Percentiles rank a stretch among this genome's conserved stretches.
Evolutionary conservation across 192 early-diverging fungal genomes (phyloP).

Genomic region (Backusella luteola): DNA sequence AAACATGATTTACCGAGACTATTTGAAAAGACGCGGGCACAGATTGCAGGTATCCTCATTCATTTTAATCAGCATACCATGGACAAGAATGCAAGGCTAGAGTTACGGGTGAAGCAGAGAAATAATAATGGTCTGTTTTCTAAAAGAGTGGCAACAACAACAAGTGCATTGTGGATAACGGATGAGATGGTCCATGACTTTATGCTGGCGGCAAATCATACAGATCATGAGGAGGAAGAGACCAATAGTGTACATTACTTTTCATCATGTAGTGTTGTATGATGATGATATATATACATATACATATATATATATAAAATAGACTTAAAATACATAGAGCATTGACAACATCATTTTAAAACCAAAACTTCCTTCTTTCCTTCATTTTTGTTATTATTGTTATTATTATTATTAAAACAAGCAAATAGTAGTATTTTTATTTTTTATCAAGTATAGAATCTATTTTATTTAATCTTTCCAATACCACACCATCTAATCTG

Average conservation of each 20-base stretch:
- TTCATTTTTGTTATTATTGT: not conserved
- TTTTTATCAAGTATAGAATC: constrained; percentile 1
- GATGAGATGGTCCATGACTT: constrained; percentile 8
- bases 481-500: not conserved
- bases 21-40: constrained; percentile 14
- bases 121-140: not conserved
- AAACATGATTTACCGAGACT: constrained; percentile 1
- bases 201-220: not conserved
- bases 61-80: constrained; percentile 12
- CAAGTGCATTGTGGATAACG: constrained; percentile 12
- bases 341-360: not conserved
- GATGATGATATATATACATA: not conserved
- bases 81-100: not conserved
- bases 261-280: not conserved
- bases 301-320: not conserved
- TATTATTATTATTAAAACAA: not conserved
- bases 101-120: not conserved
- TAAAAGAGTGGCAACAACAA: not conserved
- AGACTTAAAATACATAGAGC: not conserved
- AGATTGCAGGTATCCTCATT: constrained; percentile 2
- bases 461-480: not conserved
- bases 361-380: not conserved
- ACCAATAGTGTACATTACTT: not conserved
- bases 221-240: not conserved
- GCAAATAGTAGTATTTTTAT: not conserved